phyloP scores from a whole-genome alignment of 2,329 filamentous ascomycete species.

The Phyllosticta capitalensis region DNA sequence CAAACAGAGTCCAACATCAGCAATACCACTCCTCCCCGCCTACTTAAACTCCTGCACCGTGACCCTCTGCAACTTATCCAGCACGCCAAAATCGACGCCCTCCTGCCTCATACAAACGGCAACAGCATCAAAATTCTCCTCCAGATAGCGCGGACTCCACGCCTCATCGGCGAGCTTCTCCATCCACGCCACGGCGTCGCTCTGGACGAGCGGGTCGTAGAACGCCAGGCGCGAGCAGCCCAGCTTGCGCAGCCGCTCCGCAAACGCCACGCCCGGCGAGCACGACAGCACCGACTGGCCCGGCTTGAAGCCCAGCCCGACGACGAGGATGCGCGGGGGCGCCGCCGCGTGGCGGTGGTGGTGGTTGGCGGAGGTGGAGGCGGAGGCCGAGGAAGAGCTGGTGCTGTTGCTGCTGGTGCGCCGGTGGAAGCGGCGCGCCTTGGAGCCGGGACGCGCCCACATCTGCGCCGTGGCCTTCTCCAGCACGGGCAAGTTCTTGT shows the following conservation, averaged over 20 bases:
- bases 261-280: slow-evolving; percentile 39
- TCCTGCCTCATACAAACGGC: slow-evolving; percentile 37
- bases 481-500: slow-evolving; percentile 37
- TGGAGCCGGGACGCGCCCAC: slow-evolving; percentile 31
- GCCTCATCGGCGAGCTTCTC: slow-evolving; percentile 29
- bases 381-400: no score
- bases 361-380: neutral
- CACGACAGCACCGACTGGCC: slow-evolving; percentile 41
- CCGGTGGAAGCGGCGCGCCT: slow-evolving; percentile 16
- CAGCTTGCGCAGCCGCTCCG: slow-evolving; percentile 25
- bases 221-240: slow-evolving; percentile 35
- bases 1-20: neutral
- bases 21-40: no score
- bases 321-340: slow-evolving; percentile 41
- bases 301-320: slow-evolving; percentile 43
- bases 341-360: no score
- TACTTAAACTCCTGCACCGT: slow-evolving; percentile 21
- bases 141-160: slow-evolving; percentile 31
- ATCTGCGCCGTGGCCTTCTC: slow-evolving; percentile 36
- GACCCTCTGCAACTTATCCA: slow-evolving; percentile 26
- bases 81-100: slow-evolving; percentile 33
- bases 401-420: no score
- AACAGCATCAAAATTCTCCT: slow-evolving; percentile 34
- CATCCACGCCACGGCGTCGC: slow-evolving; percentile 34
- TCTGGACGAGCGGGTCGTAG: slow-evolving; percentile 37